phyloP scores from a whole-genome alignment of 78 protist genomes.

The Mantamonas sphyraenae region DNA sequence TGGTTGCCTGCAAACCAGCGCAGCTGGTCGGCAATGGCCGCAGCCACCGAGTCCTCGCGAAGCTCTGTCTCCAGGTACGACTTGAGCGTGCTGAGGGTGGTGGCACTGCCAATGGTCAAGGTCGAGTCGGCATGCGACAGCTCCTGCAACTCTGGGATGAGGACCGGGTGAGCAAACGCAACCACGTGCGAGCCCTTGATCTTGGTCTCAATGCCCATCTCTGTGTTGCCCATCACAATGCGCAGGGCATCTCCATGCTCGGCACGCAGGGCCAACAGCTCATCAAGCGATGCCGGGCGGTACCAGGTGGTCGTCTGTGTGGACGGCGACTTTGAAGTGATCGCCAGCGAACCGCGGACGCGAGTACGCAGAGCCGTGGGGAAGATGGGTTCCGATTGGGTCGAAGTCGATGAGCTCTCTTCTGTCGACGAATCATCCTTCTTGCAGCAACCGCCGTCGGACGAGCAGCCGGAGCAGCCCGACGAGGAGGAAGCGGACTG shows the following conservation, averaged over 20 bases:
- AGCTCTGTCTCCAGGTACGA: background rate
- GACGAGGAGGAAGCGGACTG: too few species aligned
- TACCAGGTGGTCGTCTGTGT: slow-evolving; percentile 48
- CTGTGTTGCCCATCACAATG: slow-evolving; percentile 76
- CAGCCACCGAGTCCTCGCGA: background rate
- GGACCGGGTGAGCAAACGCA: slow-evolving; percentile 26
- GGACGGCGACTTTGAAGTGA: too few species aligned
- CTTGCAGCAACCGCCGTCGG: too few species aligned
- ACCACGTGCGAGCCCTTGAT: slow-evolving; percentile 34
- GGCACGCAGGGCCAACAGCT: slow-evolving; percentile 24
- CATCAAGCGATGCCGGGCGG: slow-evolving; percentile 46
- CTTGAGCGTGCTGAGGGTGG: background rate
- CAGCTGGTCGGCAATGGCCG: slow-evolving; percentile 45
- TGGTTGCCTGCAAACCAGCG: slow-evolving; percentile 77
- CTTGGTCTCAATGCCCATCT: slow-evolving; percentile 60
- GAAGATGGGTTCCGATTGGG: too few species aligned
- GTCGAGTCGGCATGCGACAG: background rate
- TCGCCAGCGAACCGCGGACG: too few species aligned
- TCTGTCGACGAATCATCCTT: too few species aligned
- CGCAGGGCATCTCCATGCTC: slow-evolving; percentile 33
- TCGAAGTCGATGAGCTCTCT: too few species aligned
- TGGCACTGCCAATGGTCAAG: background rate
- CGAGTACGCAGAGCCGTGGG: too few species aligned
- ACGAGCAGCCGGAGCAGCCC: too few species aligned
- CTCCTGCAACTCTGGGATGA: slow-evolving; percentile 50